Base-by-base conservation (phyloP, 768 basidiomycete species). In the Sarcomyxa edulis region DNA sequence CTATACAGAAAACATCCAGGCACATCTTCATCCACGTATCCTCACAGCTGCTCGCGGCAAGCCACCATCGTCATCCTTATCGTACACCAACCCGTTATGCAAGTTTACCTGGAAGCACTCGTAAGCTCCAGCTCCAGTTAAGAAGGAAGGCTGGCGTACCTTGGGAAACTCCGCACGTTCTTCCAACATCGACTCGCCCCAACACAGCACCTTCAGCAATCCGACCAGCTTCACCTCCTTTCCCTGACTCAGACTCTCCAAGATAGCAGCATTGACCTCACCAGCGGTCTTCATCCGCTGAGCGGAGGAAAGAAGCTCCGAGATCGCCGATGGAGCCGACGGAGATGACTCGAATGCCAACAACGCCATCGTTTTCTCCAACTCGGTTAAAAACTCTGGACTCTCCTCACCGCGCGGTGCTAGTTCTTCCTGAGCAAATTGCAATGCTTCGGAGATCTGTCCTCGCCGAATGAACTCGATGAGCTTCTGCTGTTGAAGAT, bases 321-420 rank as follows among this genome's bases (percentile, higher is more conserved):
- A 69, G 48, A 96, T 90, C 29, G 71, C 71, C 18, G 72, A 49
- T 16, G 90, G 87, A 25, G 73, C 72, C 30, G 63, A 54, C 20
- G 77, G 66, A 2, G 75, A 68, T 2, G 78, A 70, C 45, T 88
- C 84, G 58, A 90, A 90, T 28, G 85, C 87, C 25, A 99, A 65
- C 32, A 98, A 62, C 23, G 92, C 88, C 92, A 98, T 97, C 21
- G 94, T 95, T 35, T 82, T 76, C 62, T 99, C 96, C 30, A 98
- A 68, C 57, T 98, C 94, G 14, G 78, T 65, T 31, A 98, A 70
- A 59, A 95, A 97, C 57, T 95, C 88, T 0, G 92, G 93, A 43
- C 84, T 89, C 65, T 96, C 90, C 53, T 96, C 91, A 3, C 92
- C 95, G 5, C 94, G 81, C 12, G 92, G 93, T 4, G 96, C 96